Percentiles rank a stretch among this genome's conserved stretches.
Conservation (phyloP, 331 rosid species). For the Quercus tomentella region DNA sequence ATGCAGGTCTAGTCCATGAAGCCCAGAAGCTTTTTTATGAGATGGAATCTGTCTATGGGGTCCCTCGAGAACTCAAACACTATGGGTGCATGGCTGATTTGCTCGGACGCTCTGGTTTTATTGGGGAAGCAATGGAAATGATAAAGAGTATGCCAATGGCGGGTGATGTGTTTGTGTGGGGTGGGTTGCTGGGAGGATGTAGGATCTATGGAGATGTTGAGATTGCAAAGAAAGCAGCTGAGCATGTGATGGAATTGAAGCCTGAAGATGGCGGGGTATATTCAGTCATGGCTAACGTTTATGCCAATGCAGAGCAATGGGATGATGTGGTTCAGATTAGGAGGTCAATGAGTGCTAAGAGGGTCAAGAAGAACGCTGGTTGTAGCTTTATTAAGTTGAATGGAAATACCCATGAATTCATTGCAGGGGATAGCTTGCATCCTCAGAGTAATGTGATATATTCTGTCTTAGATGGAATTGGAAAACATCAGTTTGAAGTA, state of each 20-base stretch:
- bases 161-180: slow-evolving; percentile 83
- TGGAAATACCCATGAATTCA: slow-evolving; percentile 23
- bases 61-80: slow-evolving; percentile 58
- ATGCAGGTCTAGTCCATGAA: slow-evolving; percentile 57
- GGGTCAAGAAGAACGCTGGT: slow-evolving; percentile 54
- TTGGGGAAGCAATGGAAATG: slow-evolving; percentile 59
- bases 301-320: slow-evolving; percentile 68
- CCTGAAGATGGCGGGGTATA: slow-evolving; percentile 84
- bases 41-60: slow-evolving; percentile 55
- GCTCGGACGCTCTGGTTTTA: slow-evolving; percentile 74
- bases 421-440: slow-evolving; percentile 21
- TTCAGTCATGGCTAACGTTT: slow-evolving; percentile 74
- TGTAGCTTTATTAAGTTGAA: slow-evolving; percentile 46
- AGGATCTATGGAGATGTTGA: slow-evolving; percentile 73
- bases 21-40: slow-evolving; percentile 56
- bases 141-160: slow-evolving; percentile 64
- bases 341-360: slow-evolving; percentile 36
- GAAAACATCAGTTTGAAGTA: slow-evolving; percentile 25
- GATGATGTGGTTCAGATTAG: slow-evolving; percentile 57
- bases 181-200: slow-evolving; percentile 81
- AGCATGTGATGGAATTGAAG: slow-evolving; percentile 56
- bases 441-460: slow-evolving; percentile 10
- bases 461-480: slow-evolving; percentile 9
- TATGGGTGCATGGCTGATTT: slow-evolving; percentile 89
- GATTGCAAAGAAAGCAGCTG: slow-evolving; percentile 67